Evolutionary conservation across 345 rosid species (phyloP), one percentile per base, ranked within the genome.

Genomic region (Syzygium aromaticum): DNA sequence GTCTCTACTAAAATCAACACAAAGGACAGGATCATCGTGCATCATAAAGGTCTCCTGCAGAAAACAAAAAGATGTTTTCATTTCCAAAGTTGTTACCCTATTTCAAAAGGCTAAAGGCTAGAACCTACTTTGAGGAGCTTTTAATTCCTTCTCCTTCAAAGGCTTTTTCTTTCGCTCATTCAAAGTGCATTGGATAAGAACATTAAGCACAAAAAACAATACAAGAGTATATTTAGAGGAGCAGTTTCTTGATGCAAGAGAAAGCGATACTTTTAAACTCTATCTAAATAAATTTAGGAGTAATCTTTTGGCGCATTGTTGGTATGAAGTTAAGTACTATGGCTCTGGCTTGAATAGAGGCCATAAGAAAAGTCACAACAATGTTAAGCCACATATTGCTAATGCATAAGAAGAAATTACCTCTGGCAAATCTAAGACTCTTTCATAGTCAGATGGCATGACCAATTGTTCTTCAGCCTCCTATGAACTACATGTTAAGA

Each of bases 21-120:
- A 96, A 73, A 98, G 97, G 89, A 96, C 97, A 84, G 98, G 96
- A 87, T 96, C 98, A 87, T 98, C 99, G 87, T 98, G 99, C 99
- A 98, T 96, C 99, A 98, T 98, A 92, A 98, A 96, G 86, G 96
- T 94, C 93, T 98, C 99, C 99, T 96, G 96, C 88, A 89, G 90
- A 86, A 90, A 86, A 87, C 46, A 57, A 84, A 84, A 86, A 38
- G 10, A 64, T 56, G 84, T 86, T 57, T 89, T 78, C 33, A 89
- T 64, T 57, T 78, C 87, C 30, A 86, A 38, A 38, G 27, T 73
- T 2, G 27, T 73, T 38, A 33, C 80, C 25, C 80, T 38, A 73
- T 4, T 19, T 38, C 13, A 33, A 9, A 73, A 73, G 49, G 80
- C 80, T 38, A 73, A 73, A 73, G 49, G 80, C 80, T 73, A 73